Conservation (phyloP, 2,329 filamentous ascomycete genomes). For the Paracorniculantispora psalliotae region DNA sequence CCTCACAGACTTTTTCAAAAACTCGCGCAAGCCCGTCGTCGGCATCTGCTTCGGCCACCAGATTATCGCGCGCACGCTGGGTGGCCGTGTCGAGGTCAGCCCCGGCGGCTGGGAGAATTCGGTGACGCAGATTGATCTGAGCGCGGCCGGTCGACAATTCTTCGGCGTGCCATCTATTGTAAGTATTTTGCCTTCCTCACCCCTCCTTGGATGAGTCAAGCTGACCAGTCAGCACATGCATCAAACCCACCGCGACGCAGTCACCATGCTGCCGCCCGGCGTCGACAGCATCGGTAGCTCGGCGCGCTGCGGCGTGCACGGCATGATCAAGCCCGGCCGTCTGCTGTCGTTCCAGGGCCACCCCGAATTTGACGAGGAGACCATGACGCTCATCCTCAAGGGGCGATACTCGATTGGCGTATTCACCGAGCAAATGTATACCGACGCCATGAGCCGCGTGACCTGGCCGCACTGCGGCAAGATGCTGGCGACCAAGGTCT, state of each 20-base stretch:
- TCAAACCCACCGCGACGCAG: conserved; percentile 45
- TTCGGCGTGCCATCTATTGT: conserved; percentile 34
- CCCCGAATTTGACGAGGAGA: conserved; percentile 39
- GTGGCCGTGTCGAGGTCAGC: conserved; percentile 32
- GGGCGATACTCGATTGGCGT: conserved; percentile 23
- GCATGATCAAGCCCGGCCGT: conserved; percentile 34
- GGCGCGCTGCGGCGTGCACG: conserved; percentile 37
- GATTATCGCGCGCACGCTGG: conserved; percentile 40
- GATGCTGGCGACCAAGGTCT: conserved; percentile 9
- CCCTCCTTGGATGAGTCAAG: neutral
- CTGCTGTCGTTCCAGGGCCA: conserved; percentile 44
- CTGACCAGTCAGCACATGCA: conserved; percentile 30
- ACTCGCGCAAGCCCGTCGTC: conserved; percentile 31
- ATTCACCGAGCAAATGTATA: conserved; percentile 24
- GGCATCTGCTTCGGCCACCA: conserved; percentile 47
- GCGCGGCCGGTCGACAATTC: conserved; percentile 33
- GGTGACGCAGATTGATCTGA: conserved; percentile 36
- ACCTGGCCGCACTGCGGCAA: conserved; percentile 7
- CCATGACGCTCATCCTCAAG: conserved; percentile 33
- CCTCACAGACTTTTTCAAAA: conserved; percentile 25
- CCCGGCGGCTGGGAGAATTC: conserved; percentile 42
- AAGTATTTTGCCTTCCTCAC: neutral
- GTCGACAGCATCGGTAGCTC: conserved; percentile 38
- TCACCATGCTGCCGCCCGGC: conserved; percentile 33
- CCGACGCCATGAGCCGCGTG: conserved; percentile 24